Evolutionary conservation across 1,284 basidiomycete genomes (phyloP).

Genomic region (Caloboletus firmus): DNA sequence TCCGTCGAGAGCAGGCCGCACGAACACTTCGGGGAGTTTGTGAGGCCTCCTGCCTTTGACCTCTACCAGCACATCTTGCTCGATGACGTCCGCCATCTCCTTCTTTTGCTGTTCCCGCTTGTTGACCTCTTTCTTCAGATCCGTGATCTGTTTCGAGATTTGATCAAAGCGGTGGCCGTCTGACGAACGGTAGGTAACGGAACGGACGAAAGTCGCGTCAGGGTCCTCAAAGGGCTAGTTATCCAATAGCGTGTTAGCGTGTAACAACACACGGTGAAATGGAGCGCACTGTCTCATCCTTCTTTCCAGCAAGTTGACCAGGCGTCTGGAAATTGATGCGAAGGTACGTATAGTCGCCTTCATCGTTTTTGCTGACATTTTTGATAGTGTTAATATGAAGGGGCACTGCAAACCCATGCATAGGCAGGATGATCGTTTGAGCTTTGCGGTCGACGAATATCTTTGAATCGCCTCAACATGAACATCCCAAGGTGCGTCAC

Average conservation of each 20-base stretch:
- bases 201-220: slow-evolving; percentile 95
- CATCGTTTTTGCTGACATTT: slow-evolving; percentile 96
- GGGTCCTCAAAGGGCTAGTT: slow-evolving; percentile 93
- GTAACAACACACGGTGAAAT: neutral
- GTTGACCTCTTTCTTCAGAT: slow-evolving; percentile 94
- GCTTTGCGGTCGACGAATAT: slow-evolving; percentile 91
- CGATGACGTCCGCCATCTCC: slow-evolving; percentile 96
- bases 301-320: slow-evolving; percentile 96
- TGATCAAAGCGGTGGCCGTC: slow-evolving; percentile 89
- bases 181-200: slow-evolving; percentile 89
- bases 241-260: slow-evolving; percentile 6
- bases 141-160: slow-evolving; percentile 90
- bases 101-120: slow-evolving; percentile 98
- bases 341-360: slow-evolving; percentile 92
- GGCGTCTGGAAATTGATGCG: slow-evolving; percentile 99
- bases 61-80: slow-evolving; percentile 89
- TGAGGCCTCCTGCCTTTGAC: slow-evolving; percentile 82
- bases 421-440: slow-evolving; percentile 87
- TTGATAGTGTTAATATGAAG: slow-evolving; percentile 99
- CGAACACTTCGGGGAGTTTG: slow-evolving; percentile 89
- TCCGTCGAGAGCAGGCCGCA: slow-evolving; percentile 90
- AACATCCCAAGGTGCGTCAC: neutral
- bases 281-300: slow-evolving; percentile 82
- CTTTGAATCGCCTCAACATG: slow-evolving; percentile 43
- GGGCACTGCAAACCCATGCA: slow-evolving; percentile 94